Percentiles rank a stretch among this genome's conserved stretches.
phyloP scores from a whole-genome alignment of 2,329 filamentous ascomycete genomes.

The Ophiostoma ulmi region DNA sequence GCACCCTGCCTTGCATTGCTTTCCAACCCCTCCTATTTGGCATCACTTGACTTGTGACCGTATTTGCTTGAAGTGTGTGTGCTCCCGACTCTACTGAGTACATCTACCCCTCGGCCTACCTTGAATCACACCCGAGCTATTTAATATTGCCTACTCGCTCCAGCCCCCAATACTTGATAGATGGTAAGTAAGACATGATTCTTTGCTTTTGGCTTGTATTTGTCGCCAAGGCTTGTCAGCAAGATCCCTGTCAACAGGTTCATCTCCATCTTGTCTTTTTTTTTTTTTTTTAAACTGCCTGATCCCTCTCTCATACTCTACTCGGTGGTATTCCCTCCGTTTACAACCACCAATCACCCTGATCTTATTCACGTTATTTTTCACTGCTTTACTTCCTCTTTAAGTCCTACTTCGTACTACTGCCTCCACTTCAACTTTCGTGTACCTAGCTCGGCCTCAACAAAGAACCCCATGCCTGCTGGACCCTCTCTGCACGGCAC shows the following conservation, averaged over 20 bases:
- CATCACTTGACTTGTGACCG: neutral
- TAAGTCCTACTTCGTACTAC: neutral
- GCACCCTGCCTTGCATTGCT: neutral
- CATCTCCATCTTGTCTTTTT: neutral
- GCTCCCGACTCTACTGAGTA: neutral
- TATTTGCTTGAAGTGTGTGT: neutral
- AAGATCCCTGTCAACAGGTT: neutral
- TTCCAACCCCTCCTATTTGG: slow-evolving; percentile 1
- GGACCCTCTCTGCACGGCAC: neutral
- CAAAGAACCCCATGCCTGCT: slow-evolving; percentile 1
- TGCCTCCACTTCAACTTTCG: neutral
- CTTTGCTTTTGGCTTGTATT: neutral
- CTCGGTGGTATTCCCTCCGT: neutral
- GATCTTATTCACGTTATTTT: neutral
- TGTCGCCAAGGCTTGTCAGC: neutral
- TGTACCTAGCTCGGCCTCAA: neutral
- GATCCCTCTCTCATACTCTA: neutral
- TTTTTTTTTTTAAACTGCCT: neutral
- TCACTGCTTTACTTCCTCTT: no score
- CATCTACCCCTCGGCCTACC: neutral
- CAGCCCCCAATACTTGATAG: neutral
- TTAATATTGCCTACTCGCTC: neutral
- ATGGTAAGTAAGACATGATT: neutral
- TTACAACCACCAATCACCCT: neutral
- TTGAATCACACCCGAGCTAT: neutral